Percentiles rank a stretch among this genome's conserved stretches.
Conservation (phyloP, 2,329 filamentous ascomycete genomes). For the Ilyonectria robusta region DNA sequence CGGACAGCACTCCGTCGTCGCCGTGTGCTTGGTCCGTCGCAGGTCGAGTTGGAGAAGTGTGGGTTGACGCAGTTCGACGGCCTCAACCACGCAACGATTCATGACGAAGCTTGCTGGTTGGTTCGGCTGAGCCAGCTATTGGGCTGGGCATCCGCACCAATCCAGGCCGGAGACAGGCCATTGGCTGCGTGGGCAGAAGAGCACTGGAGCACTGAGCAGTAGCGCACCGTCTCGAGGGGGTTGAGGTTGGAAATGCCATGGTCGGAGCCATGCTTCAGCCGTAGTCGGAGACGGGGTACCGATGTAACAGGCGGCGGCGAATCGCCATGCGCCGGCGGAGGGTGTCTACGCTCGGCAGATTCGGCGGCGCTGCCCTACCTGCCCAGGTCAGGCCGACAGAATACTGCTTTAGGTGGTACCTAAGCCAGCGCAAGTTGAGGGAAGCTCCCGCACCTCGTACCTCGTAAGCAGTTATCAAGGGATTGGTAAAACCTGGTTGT, state of each 20-base stretch:
- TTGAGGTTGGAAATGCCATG: conserved; percentile 18
- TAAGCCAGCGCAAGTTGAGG: neutral
- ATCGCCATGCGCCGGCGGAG: conserved; percentile 11
- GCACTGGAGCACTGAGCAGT: conserved; percentile 5
- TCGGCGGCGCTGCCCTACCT: conserved; percentile 24
- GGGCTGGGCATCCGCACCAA: conserved; percentile 37
- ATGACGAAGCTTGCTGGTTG: conserved; percentile 28
- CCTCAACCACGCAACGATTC: conserved; percentile 11
- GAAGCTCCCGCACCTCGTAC: neutral
- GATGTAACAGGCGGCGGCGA: conserved; percentile 16
- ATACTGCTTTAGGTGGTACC: no score
- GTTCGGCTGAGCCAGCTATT: conserved; percentile 29
- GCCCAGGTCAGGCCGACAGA: neutral
- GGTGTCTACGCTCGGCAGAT: conserved; percentile 29
- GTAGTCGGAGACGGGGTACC: conserved; percentile 23
- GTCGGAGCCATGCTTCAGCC: conserved; percentile 16
- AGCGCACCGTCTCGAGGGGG: conserved; percentile 22
- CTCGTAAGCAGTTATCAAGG: conserved; percentile 41
- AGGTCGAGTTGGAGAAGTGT: neutral
- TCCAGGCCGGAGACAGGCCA: conserved; percentile 31
- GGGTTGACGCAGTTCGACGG: conserved; percentile 21
- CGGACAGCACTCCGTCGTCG: conserved; percentile 32
- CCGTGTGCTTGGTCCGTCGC: conserved; percentile 6
- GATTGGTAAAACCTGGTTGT: conserved; percentile 31
- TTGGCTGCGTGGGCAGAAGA: conserved; percentile 33